A percentile compares a stretch with the other conserved stretches of the same genome.
Conservation (phyloP, 768 basidiomycete species). For the Tulasnella sp. region DNA sequence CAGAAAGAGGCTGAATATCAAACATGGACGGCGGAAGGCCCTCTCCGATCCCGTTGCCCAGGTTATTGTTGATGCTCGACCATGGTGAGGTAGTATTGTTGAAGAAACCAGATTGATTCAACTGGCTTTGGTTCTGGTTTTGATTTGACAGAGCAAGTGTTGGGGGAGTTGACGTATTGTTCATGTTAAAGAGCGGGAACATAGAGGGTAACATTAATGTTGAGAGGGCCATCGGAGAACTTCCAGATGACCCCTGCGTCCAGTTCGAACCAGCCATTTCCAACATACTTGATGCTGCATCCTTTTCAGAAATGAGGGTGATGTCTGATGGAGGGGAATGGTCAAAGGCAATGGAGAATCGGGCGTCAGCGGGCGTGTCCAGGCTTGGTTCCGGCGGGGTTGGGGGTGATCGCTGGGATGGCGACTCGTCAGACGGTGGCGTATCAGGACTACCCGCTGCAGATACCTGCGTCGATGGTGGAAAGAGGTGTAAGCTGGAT, state of each 20-base stretch:
- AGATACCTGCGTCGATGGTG: background rate
- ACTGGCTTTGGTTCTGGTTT: background rate
- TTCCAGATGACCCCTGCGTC: background rate
- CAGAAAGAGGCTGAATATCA: background rate
- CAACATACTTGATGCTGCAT: background rate
- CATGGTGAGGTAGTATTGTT: background rate
- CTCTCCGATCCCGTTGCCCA: background rate
- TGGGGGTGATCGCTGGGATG: conserved; percentile 1
- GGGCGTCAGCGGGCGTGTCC: background rate
- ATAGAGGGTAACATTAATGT: background rate
- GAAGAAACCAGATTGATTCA: background rate
- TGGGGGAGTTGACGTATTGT: background rate
- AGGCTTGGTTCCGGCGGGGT: conserved; percentile 7
- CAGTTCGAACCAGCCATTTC: background rate
- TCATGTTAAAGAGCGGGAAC: background rate
- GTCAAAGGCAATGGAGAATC: background rate
- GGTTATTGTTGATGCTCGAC: background rate
- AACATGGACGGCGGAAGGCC: background rate
- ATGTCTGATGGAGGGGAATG: background rate
- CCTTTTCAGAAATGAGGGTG: background rate
- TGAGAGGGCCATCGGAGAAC: background rate
- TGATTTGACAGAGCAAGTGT: background rate
- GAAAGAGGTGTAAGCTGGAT: background rate
- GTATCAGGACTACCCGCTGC: background rate
- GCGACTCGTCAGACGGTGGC: background rate